Conservation (phyloP, 768 basidiomycete genomes). For the Leccinum truebloodii region DNA sequence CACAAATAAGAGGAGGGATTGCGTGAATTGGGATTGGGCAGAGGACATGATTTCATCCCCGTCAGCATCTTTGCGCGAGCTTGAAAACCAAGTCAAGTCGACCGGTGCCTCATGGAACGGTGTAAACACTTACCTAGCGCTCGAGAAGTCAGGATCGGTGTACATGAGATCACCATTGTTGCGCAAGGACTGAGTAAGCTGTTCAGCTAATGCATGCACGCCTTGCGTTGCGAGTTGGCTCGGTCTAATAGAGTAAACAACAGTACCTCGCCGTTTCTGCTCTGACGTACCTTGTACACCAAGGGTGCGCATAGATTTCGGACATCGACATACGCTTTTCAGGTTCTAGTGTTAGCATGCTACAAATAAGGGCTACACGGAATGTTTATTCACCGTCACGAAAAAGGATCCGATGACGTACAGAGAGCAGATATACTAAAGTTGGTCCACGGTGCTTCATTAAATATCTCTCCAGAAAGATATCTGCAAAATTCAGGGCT, state of each 20-base stretch:
- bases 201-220: constrained; percentile 58
- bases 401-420: constrained; percentile 37
- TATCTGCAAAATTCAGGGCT: constrained; percentile 83
- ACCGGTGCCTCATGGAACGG: background rate
- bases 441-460: constrained; percentile 77
- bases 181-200: constrained; percentile 67
- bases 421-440: constrained; percentile 60
- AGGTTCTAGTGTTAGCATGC: constrained; percentile 74
- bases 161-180: constrained; percentile 74
- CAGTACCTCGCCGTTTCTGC: too few species aligned
- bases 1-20: constrained; percentile 80
- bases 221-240: constrained; percentile 65
- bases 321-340: constrained; percentile 62
- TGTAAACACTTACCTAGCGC: constrained; percentile 31
- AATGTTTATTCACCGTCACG: background rate
- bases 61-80: constrained; percentile 45
- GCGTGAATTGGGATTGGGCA: constrained; percentile 73
- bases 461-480: constrained; percentile 68
- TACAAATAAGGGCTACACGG: constrained; percentile 66
- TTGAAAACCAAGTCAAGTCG: constrained; percentile 6
- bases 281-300: constrained; percentile 64
- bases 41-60: constrained; percentile 63
- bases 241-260: constrained; percentile 42
- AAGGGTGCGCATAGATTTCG: constrained; percentile 60
- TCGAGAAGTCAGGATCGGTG: constrained; percentile 55